A percentile compares a stretch with the other conserved stretches of the same genome.
phyloP scores from a whole-genome alignment of 345 rosid genomes.

The Rubroshorea leprosula region DNA sequence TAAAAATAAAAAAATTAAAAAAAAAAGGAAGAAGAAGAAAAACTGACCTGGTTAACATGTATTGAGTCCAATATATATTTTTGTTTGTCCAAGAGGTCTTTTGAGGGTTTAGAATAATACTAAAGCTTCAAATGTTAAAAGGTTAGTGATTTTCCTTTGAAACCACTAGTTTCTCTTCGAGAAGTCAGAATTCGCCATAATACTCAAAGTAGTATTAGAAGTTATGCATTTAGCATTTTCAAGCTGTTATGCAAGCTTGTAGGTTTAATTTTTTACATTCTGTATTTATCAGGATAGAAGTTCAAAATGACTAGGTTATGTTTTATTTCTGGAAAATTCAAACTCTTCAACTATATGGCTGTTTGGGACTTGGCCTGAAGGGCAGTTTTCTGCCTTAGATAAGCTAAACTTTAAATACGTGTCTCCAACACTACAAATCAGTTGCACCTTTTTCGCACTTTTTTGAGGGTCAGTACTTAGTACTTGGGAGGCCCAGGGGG shows the following conservation, averaged over 20 bases:
- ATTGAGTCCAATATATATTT: constrained; percentile 2
- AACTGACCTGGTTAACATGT: background rate
- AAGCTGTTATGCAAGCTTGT: background rate
- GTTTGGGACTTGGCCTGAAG: background rate
- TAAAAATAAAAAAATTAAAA: no score
- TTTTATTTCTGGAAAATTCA: background rate
- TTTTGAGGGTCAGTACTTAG: background rate
- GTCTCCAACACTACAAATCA: background rate
- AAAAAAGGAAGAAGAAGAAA: no score
- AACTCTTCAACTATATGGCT: no score
- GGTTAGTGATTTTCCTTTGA: background rate
- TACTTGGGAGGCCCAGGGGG: background rate
- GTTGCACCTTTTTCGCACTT: background rate
- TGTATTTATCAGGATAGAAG: background rate
- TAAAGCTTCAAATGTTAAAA: background rate
- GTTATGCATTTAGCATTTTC: background rate
- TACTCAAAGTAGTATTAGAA: background rate
- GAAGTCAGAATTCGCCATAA: background rate
- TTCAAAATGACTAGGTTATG: background rate
- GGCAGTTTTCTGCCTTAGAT: background rate
- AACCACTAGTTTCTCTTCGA: background rate
- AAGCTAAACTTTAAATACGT: background rate
- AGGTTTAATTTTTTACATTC: background rate
- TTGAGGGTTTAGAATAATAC: background rate
- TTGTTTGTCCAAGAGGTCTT: constrained; percentile 8